Percentiles rank a stretch among this genome's conserved stretches.
phyloP scores from a whole-genome alignment of 305 asterid species.

The Euphrasia arctica region DNA sequence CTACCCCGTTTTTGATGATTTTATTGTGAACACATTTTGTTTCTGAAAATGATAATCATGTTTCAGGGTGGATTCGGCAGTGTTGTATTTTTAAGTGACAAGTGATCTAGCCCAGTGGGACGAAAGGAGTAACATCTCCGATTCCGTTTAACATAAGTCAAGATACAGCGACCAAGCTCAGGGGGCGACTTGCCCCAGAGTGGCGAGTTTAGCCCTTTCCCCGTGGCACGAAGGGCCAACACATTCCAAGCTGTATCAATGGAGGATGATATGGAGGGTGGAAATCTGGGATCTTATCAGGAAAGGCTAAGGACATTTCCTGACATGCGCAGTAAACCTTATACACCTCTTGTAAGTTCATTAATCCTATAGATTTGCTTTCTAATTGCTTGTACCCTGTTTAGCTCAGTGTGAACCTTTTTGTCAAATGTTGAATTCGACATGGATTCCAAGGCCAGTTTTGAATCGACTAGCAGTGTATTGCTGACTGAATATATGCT shows the following conservation, averaged over 20 bases:
- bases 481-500: not conserved
- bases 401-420: constrained; percentile 13
- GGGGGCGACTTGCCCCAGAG: constrained; percentile 91
- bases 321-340: constrained; percentile 82
- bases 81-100: not conserved
- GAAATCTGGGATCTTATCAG: constrained; percentile 70
- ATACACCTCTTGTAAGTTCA: constrained; percentile 78
- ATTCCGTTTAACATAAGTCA: constrained; percentile 28
- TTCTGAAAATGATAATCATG: constrained; percentile 15
- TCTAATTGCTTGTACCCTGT: not conserved
- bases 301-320: constrained; percentile 86
- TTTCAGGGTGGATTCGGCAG: constrained; percentile 17
- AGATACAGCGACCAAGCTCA: constrained; percentile 70
- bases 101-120: not conserved
- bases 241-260: constrained; percentile 79
- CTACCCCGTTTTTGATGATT: not conserved
- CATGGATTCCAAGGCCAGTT: too few relatives aligned
- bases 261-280: constrained; percentile 92
- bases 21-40: too few relatives aligned
- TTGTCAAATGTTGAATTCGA: not conserved
- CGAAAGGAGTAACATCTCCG: not conserved
- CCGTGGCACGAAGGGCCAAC: constrained; percentile 73
- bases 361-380: constrained; percentile 13
- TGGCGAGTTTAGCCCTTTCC: constrained; percentile 56
- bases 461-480: not conserved